A percentile compares a stretch with the other conserved stretches of the same genome.
Conservation (phyloP, 768 basidiomycete species). For the Dentipellis fragilis region DNA sequence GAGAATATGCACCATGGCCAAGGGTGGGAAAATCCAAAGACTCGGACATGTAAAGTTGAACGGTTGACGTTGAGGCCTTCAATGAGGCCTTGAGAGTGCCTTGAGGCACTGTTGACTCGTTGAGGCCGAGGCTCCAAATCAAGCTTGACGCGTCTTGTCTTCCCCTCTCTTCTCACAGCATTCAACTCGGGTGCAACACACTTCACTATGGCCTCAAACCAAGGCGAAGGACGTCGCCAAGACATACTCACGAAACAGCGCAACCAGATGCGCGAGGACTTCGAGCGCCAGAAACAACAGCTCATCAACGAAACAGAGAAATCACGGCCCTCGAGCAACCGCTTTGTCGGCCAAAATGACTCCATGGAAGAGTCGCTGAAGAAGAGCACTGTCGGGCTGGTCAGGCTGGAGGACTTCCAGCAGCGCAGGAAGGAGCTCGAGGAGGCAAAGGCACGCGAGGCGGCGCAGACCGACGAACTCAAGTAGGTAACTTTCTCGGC, state of each 20-base stretch:
- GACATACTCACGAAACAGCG: slow-evolving; percentile 82
- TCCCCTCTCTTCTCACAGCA: background rate
- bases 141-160: background rate
- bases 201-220: slow-evolving; percentile 56
- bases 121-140: slow-evolving; percentile 8
- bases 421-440: slow-evolving; percentile 81
- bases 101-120: too few species aligned
- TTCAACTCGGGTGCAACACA: background rate
- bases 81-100: too few species aligned
- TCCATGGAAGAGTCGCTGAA: slow-evolving; percentile 91
- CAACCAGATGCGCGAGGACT: slow-evolving; percentile 69
- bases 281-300: slow-evolving; percentile 68
- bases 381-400: slow-evolving; percentile 85
- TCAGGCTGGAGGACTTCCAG: slow-evolving; percentile 87
- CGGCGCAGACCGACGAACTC: slow-evolving; percentile 72
- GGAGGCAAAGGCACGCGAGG: slow-evolving; percentile 84
- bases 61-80: too few species aligned
- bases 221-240: slow-evolving; percentile 78
- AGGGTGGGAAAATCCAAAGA: background rate
- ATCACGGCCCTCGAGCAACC: slow-evolving; percentile 74
- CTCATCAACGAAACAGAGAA: slow-evolving; percentile 89
- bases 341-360: slow-evolving; percentile 91
- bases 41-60: too few species aligned
- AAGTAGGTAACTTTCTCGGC: slow-evolving; percentile 56
- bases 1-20: slow-evolving; percentile 74